Percentiles rank a stretch among this genome's conserved stretches.
Evolutionary conservation across 192 early-diverging fungal genomes (phyloP).

Genomic region (Mortierella alpina): DNA sequence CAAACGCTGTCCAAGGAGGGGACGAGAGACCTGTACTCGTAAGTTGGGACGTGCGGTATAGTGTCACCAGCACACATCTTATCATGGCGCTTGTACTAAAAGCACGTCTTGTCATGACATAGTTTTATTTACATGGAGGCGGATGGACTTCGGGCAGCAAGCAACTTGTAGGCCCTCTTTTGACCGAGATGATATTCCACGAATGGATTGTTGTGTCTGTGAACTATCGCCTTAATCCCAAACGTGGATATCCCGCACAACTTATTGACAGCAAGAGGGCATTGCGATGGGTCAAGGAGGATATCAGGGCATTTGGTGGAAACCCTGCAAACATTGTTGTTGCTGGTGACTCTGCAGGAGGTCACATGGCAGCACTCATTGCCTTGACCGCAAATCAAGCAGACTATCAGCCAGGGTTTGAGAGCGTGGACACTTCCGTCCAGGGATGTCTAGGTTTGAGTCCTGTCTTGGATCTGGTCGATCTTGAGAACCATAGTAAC

Average conservation of each 20-base stretch:
- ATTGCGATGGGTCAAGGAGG: constrained; percentile 72
- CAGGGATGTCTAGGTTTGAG: constrained; percentile 65
- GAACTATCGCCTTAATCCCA: constrained; percentile 64
- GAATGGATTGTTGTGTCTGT: constrained; percentile 71
- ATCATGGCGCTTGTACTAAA: neutral
- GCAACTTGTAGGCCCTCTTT: constrained; percentile 55
- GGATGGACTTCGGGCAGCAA: constrained; percentile 73
- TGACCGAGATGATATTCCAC: constrained; percentile 44
- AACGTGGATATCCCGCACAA: constrained; percentile 64
- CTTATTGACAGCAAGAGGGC: constrained; percentile 76
- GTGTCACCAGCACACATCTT: neutral
- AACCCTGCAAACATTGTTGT: constrained; percentile 72
- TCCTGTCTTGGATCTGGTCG: constrained; percentile 60
- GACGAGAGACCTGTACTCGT: constrained; percentile 51
- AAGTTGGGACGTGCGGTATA: neutral
- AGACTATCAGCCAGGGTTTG: constrained; percentile 66
- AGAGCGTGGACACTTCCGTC: constrained; percentile 67
- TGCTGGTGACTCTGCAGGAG: constrained; percentile 62
- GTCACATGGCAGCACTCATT: constrained; percentile 66
- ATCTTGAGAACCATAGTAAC: constrained; percentile 53
- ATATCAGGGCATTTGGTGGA: constrained; percentile 70
- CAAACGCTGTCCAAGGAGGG: constrained; percentile 21
- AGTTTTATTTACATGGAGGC: constrained; percentile 77
- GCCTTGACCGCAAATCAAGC: constrained; percentile 62
- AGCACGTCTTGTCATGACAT: neutral